phyloP scores from a whole-genome alignment of 495 filamentous ascomycete genomes.

The Aspergillus affinis region DNA sequence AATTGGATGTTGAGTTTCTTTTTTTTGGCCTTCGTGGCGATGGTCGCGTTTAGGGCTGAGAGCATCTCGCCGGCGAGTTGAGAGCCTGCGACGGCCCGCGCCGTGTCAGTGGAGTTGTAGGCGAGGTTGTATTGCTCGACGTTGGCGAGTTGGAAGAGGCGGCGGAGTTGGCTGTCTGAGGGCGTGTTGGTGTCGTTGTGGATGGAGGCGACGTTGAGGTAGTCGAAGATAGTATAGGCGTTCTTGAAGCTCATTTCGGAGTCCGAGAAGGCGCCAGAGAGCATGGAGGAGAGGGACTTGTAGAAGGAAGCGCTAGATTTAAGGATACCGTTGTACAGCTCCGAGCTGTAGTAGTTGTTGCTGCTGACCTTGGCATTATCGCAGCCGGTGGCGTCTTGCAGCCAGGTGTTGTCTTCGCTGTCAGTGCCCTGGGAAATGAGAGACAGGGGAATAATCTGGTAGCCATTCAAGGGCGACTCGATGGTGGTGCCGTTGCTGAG shows the following conservation, averaged over 20 bases:
- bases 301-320: slow-evolving; percentile 64
- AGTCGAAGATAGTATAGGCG: slow-evolving; percentile 65
- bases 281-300: slow-evolving; percentile 56
- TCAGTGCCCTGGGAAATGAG: slow-evolving; percentile 39
- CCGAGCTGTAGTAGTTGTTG: slow-evolving; percentile 67
- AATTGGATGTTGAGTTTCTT: slow-evolving; percentile 48
- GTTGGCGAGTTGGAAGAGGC: slow-evolving; percentile 48
- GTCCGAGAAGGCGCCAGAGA: slow-evolving; percentile 57
- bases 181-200: slow-evolving; percentile 48
- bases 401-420: slow-evolving; percentile 57
- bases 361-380: slow-evolving; percentile 63
- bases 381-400: slow-evolving; percentile 60
- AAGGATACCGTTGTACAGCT: slow-evolving; percentile 54
- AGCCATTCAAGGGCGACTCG: slow-evolving; percentile 56
- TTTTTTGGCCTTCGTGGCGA: slow-evolving; percentile 31
- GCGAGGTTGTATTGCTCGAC: slow-evolving; percentile 53
- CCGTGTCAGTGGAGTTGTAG: slow-evolving; percentile 47
- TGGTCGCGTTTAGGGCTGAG: slow-evolving; percentile 42
- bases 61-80: slow-evolving; percentile 49
- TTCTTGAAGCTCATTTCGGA: slow-evolving; percentile 63
- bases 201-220: slow-evolving; percentile 54
- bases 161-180: slow-evolving; percentile 28
- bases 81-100: slow-evolving; percentile 49
- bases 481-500: slow-evolving; percentile 54
- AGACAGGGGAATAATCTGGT: slow-evolving; percentile 58